Evolutionary conservation across 2,329 filamentous ascomycete species (phyloP), one percentile per base, ranked within the genome.

Genomic region (Fusarium falciforme): DNA sequence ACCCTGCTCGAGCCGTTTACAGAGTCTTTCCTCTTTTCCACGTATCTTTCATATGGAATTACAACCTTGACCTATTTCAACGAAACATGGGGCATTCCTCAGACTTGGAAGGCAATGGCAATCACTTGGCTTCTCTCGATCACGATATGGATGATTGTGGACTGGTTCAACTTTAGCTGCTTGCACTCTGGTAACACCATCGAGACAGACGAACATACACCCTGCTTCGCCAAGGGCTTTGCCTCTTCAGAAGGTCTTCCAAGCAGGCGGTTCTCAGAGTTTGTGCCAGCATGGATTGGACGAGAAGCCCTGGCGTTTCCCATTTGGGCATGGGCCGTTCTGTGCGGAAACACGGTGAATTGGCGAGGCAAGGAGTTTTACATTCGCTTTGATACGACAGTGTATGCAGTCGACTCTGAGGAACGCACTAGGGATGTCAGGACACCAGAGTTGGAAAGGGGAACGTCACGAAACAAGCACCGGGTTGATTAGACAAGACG

Each of bases 1-100:
- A 98, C 97, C 0, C 85, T 98, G 1, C 94, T 98, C 4, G 96
- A 99, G 80, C 96, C 96, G 0, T 95, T 95, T 3, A 95, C 97
- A 1, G 96, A 99, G 82, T 93, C 93, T 31, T 89, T 99, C 36
- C 80, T 98, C 0, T 98, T 95, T 83, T 94, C 93, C 25, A 84
- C 92, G 0, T 95, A 97, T 79, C 91, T 95, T 49, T 89, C 94
- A 2, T 97, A 93, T 82, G 94, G 92, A 0, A 79, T 94, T 4
- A 97, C 94, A 0, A 94, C 92, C 0, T 80, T 97, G 1, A 90
- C 93, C 0, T 91, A 87, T 80, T 89, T 94, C 70, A 82, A 88
- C 62, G 76, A 85, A 0, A 81, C 78, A 7, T 76, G 92, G 20
- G 84, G 85, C 33, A 83, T 93, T 10, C 85, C 91, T 33, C 86